Percentiles rank a stretch among this genome's conserved stretches.
Conservation (phyloP, 2,329 filamentous ascomycete genomes). For the Ascochyta koolunga region DNA sequence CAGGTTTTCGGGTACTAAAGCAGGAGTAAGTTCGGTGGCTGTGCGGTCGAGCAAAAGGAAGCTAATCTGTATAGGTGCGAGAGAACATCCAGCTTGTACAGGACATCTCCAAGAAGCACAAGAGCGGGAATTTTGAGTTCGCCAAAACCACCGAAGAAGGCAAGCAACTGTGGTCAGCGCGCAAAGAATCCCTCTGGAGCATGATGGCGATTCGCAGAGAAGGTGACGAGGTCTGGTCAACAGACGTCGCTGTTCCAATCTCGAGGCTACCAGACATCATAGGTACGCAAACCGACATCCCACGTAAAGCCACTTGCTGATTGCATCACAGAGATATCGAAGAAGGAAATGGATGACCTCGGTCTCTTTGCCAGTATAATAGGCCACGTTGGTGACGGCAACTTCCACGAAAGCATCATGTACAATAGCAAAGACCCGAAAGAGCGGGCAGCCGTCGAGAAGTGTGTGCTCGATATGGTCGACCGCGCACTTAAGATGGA, state of each 20-base stretch:
- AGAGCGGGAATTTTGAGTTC: conserved; percentile 61
- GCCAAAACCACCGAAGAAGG: conserved; percentile 60
- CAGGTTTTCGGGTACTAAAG: conserved; percentile 75
- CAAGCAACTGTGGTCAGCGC: conserved; percentile 64
- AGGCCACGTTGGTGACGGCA: conserved; percentile 90
- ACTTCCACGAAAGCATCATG: conserved; percentile 93
- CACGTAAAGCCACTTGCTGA: conserved; percentile 13
- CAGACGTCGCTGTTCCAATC: conserved; percentile 67
- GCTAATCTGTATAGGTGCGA: conserved; percentile 59
- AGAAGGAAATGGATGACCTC: conserved; percentile 85
- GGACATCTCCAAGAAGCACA: conserved; percentile 68
- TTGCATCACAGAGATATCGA: conserved; percentile 71
- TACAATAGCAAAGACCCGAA: conserved; percentile 74
- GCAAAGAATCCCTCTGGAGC: conserved; percentile 66
- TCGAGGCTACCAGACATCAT: conserved; percentile 68
- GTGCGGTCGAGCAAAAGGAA: conserved; percentile 20
- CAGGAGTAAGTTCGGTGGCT: conserved; percentile 53
- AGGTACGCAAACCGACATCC: conserved; percentile 48
- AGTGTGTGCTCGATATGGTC: conserved; percentile 88
- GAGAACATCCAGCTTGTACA: conserved; percentile 77
- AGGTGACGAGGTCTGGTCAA: conserved; percentile 65
- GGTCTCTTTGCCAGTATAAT: conserved; percentile 87
- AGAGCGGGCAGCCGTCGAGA: conserved; percentile 77
- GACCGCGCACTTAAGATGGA: conserved; percentile 92
- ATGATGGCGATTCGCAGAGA: conserved; percentile 63